A percentile compares a stretch with the other conserved stretches of the same genome.
phyloP scores from a whole-genome alignment of 73 alveolate genomes.

The Paramecium sexaurelia region DNA sequence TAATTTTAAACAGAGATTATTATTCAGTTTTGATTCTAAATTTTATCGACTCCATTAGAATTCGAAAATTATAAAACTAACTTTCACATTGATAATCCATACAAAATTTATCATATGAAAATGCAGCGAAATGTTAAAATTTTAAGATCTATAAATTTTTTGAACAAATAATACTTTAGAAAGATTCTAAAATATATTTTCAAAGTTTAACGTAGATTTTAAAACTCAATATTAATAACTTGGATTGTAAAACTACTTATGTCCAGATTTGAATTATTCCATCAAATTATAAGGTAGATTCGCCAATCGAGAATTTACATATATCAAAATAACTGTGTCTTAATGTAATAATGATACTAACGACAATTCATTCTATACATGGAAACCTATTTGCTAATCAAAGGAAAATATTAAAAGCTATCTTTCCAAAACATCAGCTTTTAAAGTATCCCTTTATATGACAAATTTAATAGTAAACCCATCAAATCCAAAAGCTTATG shows the following conservation, averaged over 20 bases:
- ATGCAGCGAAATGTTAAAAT: too few species aligned
- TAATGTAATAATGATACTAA: background rate
- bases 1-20: too few species aligned
- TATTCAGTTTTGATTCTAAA: too few species aligned
- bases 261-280: background rate
- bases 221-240: background rate
- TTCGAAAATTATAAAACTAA: too few species aligned
- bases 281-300: background rate
- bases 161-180: too few species aligned
- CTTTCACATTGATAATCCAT: too few species aligned
- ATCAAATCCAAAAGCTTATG: background rate
- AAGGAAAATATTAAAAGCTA: background rate
- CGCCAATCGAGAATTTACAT: background rate
- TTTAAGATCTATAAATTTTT: too few species aligned
- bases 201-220: background rate
- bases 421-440: background rate
- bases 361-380: background rate
- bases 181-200: background rate
- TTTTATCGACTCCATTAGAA: too few species aligned
- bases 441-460: background rate
- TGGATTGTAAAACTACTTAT: background rate
- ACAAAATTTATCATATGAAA: too few species aligned
- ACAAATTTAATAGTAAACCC: conserved; percentile 34
- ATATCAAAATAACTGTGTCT: background rate
- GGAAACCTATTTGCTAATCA: conserved; percentile 8